Evolutionary conservation across 2,329 filamentous ascomycete species (phyloP).

Genomic region (Aspergillus floridensis): DNA sequence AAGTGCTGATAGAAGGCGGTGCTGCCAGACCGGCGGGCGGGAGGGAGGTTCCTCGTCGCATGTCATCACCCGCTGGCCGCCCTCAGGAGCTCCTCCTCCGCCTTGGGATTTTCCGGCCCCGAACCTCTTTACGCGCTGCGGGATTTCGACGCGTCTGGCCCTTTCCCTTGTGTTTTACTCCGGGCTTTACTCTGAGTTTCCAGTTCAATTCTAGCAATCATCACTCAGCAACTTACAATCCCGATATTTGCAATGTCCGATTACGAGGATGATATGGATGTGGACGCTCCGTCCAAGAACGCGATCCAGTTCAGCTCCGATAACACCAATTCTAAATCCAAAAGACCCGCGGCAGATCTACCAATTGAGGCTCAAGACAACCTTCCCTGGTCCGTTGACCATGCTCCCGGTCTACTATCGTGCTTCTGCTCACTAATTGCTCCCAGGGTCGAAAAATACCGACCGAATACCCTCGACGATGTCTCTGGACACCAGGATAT

Average conservation of each 20-base stretch:
- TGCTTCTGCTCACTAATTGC: conserved; percentile 15
- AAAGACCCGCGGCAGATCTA: conserved; percentile 86
- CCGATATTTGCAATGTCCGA: conserved; percentile 48
- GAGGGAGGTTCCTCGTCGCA: conserved; percentile 19
- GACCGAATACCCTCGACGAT: conserved; percentile 81
- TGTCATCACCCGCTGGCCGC: conserved; percentile 26
- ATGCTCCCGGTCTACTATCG: not conserved
- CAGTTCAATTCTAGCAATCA: not conserved
- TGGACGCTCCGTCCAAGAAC: conserved; percentile 55
- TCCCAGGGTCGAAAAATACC: conserved; percentile 90
- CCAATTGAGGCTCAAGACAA: conserved; percentile 92
- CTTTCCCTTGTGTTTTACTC: not conserved
- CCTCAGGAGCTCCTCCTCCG: conserved; percentile 14
- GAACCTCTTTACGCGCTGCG: conserved; percentile 42
- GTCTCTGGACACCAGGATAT: conserved; percentile 98
- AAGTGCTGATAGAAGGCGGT: conserved; percentile 13
- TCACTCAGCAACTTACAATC: no score
- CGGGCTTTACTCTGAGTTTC: not conserved
- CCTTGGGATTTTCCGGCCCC: conserved; percentile 37
- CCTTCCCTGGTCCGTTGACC: conserved; percentile 70
- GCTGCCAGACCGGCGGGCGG: conserved; percentile 16
- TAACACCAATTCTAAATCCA: conserved; percentile 71
- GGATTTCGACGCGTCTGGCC: conserved; percentile 29
- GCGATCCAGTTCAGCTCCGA: conserved; percentile 70
- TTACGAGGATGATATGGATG: conserved; percentile 66